These are phyloP conservation scores for Rhynchosporium graminicola DNA, from an alignment of 2,329 filamentous ascomycete species.

Conservation along the genomic window DNA sequence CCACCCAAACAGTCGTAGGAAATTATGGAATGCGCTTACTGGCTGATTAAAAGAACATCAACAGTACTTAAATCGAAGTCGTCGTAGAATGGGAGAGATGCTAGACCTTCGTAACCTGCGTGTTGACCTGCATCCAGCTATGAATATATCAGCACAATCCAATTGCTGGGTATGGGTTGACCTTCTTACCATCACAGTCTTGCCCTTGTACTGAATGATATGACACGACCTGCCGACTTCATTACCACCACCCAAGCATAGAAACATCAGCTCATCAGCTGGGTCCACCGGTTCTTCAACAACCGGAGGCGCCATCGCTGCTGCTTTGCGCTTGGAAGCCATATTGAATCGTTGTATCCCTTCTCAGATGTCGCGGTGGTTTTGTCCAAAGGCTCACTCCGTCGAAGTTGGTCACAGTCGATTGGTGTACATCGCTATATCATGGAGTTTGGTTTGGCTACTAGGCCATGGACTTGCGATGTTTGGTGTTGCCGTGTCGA, in stretches of 20 bases:
- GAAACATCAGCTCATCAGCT: constrained; percentile 89
- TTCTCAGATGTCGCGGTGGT: background rate
- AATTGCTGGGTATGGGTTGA: background rate
- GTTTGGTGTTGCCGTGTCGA: background rate
- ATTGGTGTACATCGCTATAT: background rate
- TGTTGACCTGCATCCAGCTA: constrained; percentile 97
- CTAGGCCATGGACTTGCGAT: background rate
- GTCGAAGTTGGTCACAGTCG: background rate
- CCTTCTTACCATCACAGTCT: constrained; percentile 87
- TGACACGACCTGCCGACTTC: constrained; percentile 97
- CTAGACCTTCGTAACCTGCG: constrained; percentile 91
- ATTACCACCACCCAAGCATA: constrained; percentile 91
- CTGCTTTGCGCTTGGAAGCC: constrained; percentile 91
- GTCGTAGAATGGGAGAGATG: constrained; percentile 94
- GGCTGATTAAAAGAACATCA: constrained; percentile 95
- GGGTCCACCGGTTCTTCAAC: constrained; percentile 85
- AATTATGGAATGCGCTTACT: constrained; percentile 68
- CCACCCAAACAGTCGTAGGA: constrained; percentile 9
- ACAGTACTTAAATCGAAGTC: constrained; percentile 98
- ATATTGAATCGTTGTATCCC: constrained; percentile 50
- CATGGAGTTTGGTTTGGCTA: background rate
- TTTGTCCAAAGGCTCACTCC: constrained; percentile 5
- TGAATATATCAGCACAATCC: constrained; percentile 16
- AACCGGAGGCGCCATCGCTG: constrained; percentile 66
- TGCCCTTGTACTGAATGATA: constrained; percentile 98